Conservation (phyloP, 2,329 filamentous ascomycete species). For the Beauveria sp. region DNA sequence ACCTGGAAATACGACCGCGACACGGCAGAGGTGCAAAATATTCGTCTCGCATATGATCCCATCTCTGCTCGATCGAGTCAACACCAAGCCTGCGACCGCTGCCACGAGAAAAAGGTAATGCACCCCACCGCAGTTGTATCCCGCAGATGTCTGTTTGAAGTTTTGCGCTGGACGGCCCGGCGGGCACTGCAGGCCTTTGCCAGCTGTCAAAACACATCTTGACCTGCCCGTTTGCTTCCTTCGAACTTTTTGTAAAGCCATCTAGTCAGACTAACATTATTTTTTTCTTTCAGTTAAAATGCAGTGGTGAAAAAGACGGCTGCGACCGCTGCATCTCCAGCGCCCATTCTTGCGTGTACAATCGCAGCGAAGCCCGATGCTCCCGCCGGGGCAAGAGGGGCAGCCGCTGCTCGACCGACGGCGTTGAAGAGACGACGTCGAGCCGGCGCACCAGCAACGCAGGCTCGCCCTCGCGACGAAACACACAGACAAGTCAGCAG, state of each 20-base stretch:
- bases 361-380: constrained; percentile 25
- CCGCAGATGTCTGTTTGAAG: not conserved
- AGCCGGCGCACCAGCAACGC: constrained; percentile 4
- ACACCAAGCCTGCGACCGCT: constrained; percentile 31
- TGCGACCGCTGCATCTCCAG: constrained; percentile 27
- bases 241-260: too few species aligned
- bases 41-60: constrained; percentile 29
- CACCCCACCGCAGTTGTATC: not conserved
- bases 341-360: constrained; percentile 27
- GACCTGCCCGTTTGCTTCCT: not conserved
- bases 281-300: constrained; percentile 23
- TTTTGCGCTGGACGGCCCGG: not conserved
- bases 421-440: constrained; percentile 8
- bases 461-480: constrained; percentile 6
- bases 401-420: constrained; percentile 16
- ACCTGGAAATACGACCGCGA: constrained; percentile 33
- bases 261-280: not conserved
- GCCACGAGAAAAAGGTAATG: constrained; percentile 32
- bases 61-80: constrained; percentile 30
- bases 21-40: constrained; percentile 29
- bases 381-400: constrained; percentile 23
- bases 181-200: not conserved
- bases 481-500: not conserved
- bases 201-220: constrained; percentile 2
- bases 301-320: constrained; percentile 30